A percentile compares a stretch with the other conserved stretches of the same genome.
Conservation (phyloP, 306 rosid genomes). For the Begonia fuchsioides region DNA sequence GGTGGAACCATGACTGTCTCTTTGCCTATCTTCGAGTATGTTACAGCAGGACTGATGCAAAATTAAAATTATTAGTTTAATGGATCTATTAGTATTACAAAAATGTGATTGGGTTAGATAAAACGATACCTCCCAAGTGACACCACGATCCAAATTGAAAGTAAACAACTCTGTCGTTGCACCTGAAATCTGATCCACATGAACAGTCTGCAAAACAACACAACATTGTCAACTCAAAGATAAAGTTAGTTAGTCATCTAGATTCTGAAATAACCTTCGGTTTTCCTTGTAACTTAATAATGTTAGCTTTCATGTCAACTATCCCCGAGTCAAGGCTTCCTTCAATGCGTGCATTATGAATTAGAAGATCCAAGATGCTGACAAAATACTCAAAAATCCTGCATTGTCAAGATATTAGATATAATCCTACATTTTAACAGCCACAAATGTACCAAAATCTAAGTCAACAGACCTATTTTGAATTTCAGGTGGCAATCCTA, state of each 20-base stretch:
- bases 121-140: slow-evolving; percentile 76
- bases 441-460: slow-evolving; percentile 13
- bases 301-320: slow-evolving; percentile 88
- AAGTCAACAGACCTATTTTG: slow-evolving; percentile 64
- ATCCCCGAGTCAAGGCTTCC: slow-evolving; percentile 96
- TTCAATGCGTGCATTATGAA: slow-evolving; percentile 90
- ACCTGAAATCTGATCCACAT: slow-evolving; percentile 79
- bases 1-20: slow-evolving; percentile 70
- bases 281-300: slow-evolving; percentile 68
- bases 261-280: slow-evolving; percentile 53
- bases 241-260: background rate
- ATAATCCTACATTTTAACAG: slow-evolving; percentile 15
- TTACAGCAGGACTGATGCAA: slow-evolving; percentile 52
- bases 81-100: too few relatives aligned
- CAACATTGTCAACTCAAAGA: slow-evolving; percentile 10
- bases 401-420: slow-evolving; percentile 16
- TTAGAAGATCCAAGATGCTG: slow-evolving; percentile 82
- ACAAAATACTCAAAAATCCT: slow-evolving; percentile 86
- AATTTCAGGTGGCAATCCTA: slow-evolving; percentile 86
- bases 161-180: slow-evolving; percentile 87
- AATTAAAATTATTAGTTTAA: background rate
- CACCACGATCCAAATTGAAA: slow-evolving; percentile 87
- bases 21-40: slow-evolving; percentile 75
- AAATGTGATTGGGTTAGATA: too few relatives aligned
- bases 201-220: slow-evolving; percentile 55